phyloP scores from a whole-genome alignment of 345 rosid species.

The Corymbia maculata region DNA sequence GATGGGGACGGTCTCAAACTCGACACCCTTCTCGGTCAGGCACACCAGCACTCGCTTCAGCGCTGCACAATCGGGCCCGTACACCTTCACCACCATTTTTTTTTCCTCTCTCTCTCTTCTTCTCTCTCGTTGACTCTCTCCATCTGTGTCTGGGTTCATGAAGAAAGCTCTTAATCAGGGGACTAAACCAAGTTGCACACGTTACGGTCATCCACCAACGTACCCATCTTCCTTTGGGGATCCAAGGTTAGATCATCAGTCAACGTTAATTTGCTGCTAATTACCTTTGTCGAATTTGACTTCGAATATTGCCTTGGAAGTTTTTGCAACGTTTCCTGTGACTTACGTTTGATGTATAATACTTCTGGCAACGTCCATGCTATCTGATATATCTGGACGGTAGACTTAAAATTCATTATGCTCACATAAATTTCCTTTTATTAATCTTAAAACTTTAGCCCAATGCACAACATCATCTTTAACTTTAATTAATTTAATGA shows the following conservation, averaged over 20 bases:
- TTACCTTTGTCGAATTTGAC: not conserved
- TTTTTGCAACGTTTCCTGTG: not conserved
- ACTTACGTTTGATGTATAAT: not conserved
- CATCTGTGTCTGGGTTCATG: not conserved
- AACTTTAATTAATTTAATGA: no score
- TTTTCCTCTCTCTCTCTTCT: not conserved
- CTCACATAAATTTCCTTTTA: not conserved
- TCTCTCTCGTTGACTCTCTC: not conserved
- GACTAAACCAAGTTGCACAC: not conserved
- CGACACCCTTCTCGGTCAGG: slow-evolving; percentile 41
- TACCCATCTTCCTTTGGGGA: not conserved
- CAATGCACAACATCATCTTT: no score
- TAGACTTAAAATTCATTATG: not conserved
- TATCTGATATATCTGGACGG: not conserved
- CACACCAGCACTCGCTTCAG: slow-evolving; percentile 45
- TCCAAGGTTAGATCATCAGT: not conserved
- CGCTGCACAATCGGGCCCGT: slow-evolving; percentile 38
- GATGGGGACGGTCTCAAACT: slow-evolving; percentile 51
- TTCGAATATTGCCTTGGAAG: not conserved
- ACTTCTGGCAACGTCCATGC: not conserved
- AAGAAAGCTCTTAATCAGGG: not conserved
- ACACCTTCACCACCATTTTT: slow-evolving; percentile 58
- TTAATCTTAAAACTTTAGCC: no score
- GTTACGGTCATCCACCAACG: not conserved
- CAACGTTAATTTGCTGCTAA: not conserved